Conservation (phyloP, 176 grass and related monocot genomes). For the Typha latifolia region DNA sequence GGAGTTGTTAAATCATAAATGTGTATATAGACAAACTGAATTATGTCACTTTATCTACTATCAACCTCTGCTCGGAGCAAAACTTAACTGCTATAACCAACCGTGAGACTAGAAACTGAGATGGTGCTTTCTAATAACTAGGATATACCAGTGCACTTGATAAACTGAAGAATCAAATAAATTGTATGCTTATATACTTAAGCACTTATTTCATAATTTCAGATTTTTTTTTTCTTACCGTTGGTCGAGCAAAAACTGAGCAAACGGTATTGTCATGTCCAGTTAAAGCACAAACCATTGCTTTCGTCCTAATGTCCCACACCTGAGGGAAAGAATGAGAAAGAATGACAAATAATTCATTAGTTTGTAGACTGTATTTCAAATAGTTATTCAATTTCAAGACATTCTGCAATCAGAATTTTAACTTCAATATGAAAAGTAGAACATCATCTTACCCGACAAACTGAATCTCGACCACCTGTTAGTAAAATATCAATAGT, state of each 20-base stretch:
- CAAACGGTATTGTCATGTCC: conserved; percentile 97
- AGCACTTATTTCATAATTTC: neutral
- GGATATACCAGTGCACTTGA: neutral
- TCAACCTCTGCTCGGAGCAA: too few species aligned
- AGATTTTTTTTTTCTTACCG: conserved; percentile 44
- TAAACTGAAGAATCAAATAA: neutral
- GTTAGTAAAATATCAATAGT: conserved; percentile 88
- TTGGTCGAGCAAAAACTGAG: conserved; percentile 91
- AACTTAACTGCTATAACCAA: too few species aligned
- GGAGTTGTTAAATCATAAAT: too few species aligned
- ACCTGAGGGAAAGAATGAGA: conserved; percentile 41
- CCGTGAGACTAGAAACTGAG: too few species aligned
- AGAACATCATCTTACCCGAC: conserved; percentile 43
- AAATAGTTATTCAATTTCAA: too few species aligned
- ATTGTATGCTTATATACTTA: neutral
- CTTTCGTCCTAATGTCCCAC: conserved; percentile 92
- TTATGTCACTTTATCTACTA: too few species aligned
- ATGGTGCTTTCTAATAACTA: neutral
- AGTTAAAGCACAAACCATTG: conserved; percentile 95
- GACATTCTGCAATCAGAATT: too few species aligned
- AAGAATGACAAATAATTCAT: neutral
- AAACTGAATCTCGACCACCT: conserved; percentile 97
- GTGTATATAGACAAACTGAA: too few species aligned
- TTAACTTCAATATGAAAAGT: neutral
- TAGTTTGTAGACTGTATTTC: too few species aligned